phyloP scores from a whole-genome alignment of 306 rosid species.

The Rosa multiflora region DNA sequence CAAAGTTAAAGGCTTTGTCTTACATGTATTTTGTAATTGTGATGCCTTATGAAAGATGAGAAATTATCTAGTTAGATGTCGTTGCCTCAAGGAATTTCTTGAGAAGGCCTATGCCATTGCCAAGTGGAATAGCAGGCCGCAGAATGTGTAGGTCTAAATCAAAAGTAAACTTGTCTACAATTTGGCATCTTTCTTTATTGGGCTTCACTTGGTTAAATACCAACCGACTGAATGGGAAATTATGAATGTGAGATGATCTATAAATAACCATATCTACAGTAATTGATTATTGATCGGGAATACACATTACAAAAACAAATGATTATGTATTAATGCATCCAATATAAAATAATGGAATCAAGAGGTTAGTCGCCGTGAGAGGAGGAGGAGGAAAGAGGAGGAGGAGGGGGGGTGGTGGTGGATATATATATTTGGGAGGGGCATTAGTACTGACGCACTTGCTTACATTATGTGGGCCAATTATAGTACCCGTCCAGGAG shows the following conservation, averaged over 20 bases:
- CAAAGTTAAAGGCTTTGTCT: neutral
- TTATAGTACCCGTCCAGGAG: conserved; percentile 58
- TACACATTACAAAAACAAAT: no score
- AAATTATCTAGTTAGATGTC: neutral
- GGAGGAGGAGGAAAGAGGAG: neutral
- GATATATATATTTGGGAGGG: neutral
- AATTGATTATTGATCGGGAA: neutral
- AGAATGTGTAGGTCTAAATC: neutral
- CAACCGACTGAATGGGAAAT: neutral
- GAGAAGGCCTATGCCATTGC: neutral
- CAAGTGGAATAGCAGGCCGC: neutral
- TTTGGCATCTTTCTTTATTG: neutral
- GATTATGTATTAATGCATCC: neutral
- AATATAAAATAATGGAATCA: neutral
- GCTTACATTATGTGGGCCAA: conserved; percentile 97
- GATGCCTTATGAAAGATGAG: neutral
- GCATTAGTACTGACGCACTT: conserved; percentile 7
- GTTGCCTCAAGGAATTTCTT: neutral
- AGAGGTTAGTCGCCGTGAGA: neutral
- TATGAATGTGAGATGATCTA: neutral
- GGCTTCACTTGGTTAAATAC: neutral
- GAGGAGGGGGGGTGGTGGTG: no score
- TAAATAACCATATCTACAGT: neutral
- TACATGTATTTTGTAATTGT: neutral
- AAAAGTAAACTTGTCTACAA: neutral